phyloP scores from a whole-genome alignment of 2,329 filamentous ascomycete genomes.

The Phaeosphaeriaceae sp. region DNA sequence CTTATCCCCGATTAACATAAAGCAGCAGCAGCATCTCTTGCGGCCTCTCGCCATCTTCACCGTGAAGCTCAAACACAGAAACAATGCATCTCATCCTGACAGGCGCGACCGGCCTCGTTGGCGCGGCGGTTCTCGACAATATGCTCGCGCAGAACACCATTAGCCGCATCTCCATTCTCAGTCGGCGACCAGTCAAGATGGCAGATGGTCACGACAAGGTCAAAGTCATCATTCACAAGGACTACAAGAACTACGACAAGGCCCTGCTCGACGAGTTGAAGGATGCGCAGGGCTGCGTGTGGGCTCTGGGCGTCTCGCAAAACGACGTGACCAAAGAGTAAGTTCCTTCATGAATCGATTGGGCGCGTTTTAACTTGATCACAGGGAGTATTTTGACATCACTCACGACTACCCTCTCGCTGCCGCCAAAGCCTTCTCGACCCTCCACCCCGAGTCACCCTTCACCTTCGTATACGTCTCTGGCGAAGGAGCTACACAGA shows the following conservation, averaged over 20 bases:
- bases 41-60: neutral
- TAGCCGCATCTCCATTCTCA: conserved; percentile 72
- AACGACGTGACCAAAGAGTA: conserved; percentile 66
- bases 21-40: neutral
- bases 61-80: neutral
- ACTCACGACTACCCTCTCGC: conserved; percentile 71
- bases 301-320: conserved; percentile 74
- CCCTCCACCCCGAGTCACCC: conserved; percentile 56
- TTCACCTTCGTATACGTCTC: conserved; percentile 78
- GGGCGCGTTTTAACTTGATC: conserved; percentile 11
- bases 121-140: conserved; percentile 47
- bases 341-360: conserved; percentile 26
- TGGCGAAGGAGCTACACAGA: conserved; percentile 66
- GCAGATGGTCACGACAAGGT: conserved; percentile 66
- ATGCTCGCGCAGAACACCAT: conserved; percentile 55
- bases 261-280: conserved; percentile 65
- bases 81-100: conserved; percentile 53
- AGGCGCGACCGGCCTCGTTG: conserved; percentile 53
- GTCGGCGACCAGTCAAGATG: conserved; percentile 69
- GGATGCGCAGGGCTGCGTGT: conserved; percentile 73
- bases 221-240: conserved; percentile 71
- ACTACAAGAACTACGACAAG: conserved; percentile 68
- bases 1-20: neutral
- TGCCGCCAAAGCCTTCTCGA: conserved; percentile 67
- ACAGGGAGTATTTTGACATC: conserved; percentile 69